Percentiles rank a stretch among this genome's conserved stretches.
These are phyloP conservation scores for Fraxinus quadrangulata DNA, from an alignment of 257 asterid genomes.

Conservation along the genomic window DNA sequence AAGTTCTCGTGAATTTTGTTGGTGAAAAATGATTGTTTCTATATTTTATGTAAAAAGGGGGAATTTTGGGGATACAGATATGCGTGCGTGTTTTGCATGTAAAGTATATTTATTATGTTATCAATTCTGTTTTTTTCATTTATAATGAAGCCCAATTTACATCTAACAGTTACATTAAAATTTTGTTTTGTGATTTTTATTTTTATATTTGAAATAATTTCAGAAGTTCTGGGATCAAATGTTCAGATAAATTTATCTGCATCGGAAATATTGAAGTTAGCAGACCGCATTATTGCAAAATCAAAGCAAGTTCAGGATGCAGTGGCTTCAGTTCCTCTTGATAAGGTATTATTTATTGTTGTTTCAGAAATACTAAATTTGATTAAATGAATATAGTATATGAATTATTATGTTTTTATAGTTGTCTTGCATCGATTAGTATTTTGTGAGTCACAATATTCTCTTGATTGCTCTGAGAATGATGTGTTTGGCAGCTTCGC, in stretches of 20 bases:
- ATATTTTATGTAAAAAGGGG: constrained; percentile 3
- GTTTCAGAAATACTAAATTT: not conserved
- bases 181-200: not conserved
- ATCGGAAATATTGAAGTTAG: constrained; percentile 68
- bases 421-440: constrained; percentile 3
- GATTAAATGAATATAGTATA: not conserved
- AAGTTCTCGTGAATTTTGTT: constrained; percentile 13
- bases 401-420: not conserved
- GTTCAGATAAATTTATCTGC: constrained; percentile 64
- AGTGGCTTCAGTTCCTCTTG: constrained; percentile 82
- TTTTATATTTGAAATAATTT: constrained; percentile 18
- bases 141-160: constrained; percentile 7
- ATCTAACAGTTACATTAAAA: constrained; percentile 2
- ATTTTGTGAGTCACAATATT: constrained; percentile 11
- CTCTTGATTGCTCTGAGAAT: not conserved
- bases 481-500: constrained; percentile 12
- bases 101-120: not conserved
- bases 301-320: constrained; percentile 78
- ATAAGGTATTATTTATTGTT: constrained; percentile 51
- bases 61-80: not conserved
- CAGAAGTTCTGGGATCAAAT: constrained; percentile 70
- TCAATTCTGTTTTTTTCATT: not conserved
- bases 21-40: not conserved
- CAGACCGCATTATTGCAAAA: constrained; percentile 66
- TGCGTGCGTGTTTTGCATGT: not conserved